Base-by-base conservation (phyloP, 2,329 filamentous ascomycete species). In the Botrytis galanthina region DNA sequence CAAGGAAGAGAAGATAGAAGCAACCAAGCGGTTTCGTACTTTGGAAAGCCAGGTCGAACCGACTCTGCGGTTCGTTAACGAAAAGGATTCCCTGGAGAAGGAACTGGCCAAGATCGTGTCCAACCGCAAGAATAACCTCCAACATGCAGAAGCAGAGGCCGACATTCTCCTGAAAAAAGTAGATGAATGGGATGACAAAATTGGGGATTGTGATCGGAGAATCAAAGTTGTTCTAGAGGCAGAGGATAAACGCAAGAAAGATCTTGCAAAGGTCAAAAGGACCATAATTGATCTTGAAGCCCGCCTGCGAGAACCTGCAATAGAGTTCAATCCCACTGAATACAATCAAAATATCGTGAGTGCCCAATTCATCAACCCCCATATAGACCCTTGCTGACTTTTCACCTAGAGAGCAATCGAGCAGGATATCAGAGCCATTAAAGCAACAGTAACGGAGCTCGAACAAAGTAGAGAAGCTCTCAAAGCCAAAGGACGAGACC, bases 291-390 rank as follows among this genome's bases (percentile, higher is more conserved):
- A 84, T 10, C 83, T 95, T n/a, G 87, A 92, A 79, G 89, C 87
- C 8, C 86, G 88, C 74, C 82, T 90, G 76, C 87, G 90, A 73
- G 87, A 90, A 61, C 85, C 86, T 20, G 90, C 91, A 0, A 84
- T 87, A 0, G 87, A 90, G 9, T 94, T 96, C 79, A 90, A 96
- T 79, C 82, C 89, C 16, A 84, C 86, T 8, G 88, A 88, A 7
- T 95, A 90, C 83, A 96, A 95, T 76, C 87, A 89, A 70, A 88
- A 88, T 75, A 91, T 94, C 81, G 91, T 93, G 82, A 82, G 90
- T 85, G 14, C 26, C 26, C 29, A 6, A 54, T 22, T 26, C 4
- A n/a, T 22, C 26, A 14, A 54, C 32, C 37, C 26, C 22, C 16
- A 14, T 44, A 10, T 62, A 42, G 16, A 44, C n/a, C 42, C n/a